Percentiles rank a stretch among this genome's conserved stretches.
These are phyloP conservation scores for Leccinum obscurum DNA, from an alignment of 768 basidiomycete genomes.

Conservation along the genomic window DNA sequence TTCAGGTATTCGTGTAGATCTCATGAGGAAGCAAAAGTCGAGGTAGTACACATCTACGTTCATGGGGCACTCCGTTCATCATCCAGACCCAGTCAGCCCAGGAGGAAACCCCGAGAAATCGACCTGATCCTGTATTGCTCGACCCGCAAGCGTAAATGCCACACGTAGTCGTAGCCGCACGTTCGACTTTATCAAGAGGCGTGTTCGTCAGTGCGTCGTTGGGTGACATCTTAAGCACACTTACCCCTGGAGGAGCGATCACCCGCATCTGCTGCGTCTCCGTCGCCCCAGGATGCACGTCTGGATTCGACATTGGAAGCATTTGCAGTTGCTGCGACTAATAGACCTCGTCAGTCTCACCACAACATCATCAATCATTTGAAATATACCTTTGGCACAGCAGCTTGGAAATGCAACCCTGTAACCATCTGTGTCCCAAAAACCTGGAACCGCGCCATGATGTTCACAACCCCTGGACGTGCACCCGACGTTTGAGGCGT, in stretches of 20 bases:
- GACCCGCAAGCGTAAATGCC: slow-evolving; percentile 69
- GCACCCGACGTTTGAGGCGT: slow-evolving; percentile 81
- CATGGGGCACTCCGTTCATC: slow-evolving; percentile 8
- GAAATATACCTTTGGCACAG: slow-evolving; percentile 82
- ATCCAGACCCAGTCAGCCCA: slow-evolving; percentile 55
- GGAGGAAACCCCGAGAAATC: slow-evolving; percentile 92
- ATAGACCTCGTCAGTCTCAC: not conserved
- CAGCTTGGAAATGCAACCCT: slow-evolving; percentile 91
- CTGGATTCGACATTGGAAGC: slow-evolving; percentile 92
- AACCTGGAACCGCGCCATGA: slow-evolving; percentile 84
- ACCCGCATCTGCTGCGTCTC: slow-evolving; percentile 98
- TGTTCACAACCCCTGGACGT: slow-evolving; percentile 88
- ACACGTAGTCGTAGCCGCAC: slow-evolving; percentile 86
- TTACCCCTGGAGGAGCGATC: slow-evolving; percentile 81
- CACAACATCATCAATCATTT: not conserved
- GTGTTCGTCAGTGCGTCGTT: slow-evolving; percentile 8
- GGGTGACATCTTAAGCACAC: slow-evolving; percentile 25
- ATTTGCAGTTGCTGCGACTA: slow-evolving; percentile 97
- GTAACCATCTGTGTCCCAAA: slow-evolving; percentile 51
- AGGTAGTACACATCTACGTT: slow-evolving; percentile 18
- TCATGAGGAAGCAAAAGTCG: slow-evolving; percentile 15
- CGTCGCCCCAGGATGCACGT: slow-evolving; percentile 69
- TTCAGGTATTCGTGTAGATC: slow-evolving; percentile 24
- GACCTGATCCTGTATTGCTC: slow-evolving; percentile 83
- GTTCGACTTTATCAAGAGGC: slow-evolving; percentile 53